A percentile compares a stretch with the other conserved stretches of the same genome.
phyloP scores from a whole-genome alignment of 257 asterid genomes.

The Knoxia roxburghii region DNA sequence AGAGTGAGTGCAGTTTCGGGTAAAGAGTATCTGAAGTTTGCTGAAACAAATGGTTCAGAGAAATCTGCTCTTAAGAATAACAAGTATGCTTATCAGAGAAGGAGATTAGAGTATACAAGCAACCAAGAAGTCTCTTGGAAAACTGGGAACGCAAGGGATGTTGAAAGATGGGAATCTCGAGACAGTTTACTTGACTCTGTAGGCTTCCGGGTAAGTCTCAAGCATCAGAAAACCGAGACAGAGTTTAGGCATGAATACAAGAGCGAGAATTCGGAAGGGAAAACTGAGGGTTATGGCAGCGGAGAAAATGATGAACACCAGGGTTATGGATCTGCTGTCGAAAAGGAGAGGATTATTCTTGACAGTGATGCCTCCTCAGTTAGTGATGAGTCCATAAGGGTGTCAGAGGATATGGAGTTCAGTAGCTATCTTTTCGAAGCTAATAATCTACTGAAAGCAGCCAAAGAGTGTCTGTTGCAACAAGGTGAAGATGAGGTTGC shows the following conservation, averaged over 20 bases:
- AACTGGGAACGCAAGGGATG: slow-evolving; percentile 36
- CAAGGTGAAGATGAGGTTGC: slow-evolving; percentile 39
- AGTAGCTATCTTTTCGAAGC: slow-evolving; percentile 63
- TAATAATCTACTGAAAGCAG: slow-evolving; percentile 53
- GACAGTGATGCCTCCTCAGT: slow-evolving; percentile 23
- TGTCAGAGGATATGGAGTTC: slow-evolving; percentile 52
- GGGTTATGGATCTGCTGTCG: slow-evolving; percentile 26
- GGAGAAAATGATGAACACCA: slow-evolving; percentile 19
- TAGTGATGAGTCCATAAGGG: slow-evolving; percentile 25
- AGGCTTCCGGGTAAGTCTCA: slow-evolving; percentile 51
- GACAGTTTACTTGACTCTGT: slow-evolving; percentile 40
- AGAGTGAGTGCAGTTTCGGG: slow-evolving; percentile 27
- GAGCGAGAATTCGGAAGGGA: slow-evolving; percentile 20
- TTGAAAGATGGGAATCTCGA: slow-evolving; percentile 38
- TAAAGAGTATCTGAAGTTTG: slow-evolving; percentile 19
- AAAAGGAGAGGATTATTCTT: slow-evolving; percentile 25
- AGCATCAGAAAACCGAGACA: slow-evolving; percentile 30
- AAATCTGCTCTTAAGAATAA: slow-evolving; percentile 33
- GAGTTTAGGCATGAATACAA: slow-evolving; percentile 36
- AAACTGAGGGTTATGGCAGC: slow-evolving; percentile 25
- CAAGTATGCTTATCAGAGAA: slow-evolving; percentile 35
- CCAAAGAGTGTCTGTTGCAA: slow-evolving; percentile 44
- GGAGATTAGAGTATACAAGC: slow-evolving; percentile 31
- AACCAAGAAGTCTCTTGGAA: slow-evolving; percentile 35
- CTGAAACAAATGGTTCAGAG: slow-evolving; percentile 32